Conservation (phyloP, 352 stramenopile species). For the Phytophthora hibernalis region DNA sequence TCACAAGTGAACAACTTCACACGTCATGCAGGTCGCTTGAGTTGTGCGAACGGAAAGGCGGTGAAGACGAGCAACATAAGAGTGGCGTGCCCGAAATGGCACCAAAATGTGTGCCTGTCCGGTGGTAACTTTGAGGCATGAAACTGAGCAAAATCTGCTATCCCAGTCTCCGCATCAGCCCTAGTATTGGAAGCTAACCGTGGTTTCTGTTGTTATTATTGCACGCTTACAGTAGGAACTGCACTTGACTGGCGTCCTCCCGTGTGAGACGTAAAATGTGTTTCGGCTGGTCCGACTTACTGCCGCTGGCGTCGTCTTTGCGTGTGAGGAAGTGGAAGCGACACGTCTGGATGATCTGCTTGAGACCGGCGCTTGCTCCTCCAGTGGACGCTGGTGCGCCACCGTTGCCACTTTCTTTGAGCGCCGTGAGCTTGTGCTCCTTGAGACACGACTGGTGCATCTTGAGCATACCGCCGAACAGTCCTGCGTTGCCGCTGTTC, state of each 20-base stretch:
- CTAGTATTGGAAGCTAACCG: too few species aligned
- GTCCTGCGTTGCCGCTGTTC: constrained; percentile 80
- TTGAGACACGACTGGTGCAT: constrained; percentile 90
- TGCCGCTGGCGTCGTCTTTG: constrained; percentile 41
- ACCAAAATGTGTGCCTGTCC: too few species aligned
- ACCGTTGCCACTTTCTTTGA: constrained; percentile 46
- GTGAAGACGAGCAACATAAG: constrained; percentile 1
- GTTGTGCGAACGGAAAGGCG: constrained; percentile 10
- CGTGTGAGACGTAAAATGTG: constrained; percentile 75
- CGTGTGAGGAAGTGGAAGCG: constrained; percentile 81
- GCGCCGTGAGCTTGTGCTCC: constrained; percentile 74
- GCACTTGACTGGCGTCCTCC: constrained; percentile 84
- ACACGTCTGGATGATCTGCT: constrained; percentile 88
- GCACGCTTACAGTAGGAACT: constrained; percentile 67
- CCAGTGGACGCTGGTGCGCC: constrained; percentile 58
- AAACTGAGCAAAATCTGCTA: too few species aligned
- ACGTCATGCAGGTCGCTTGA: constrained; percentile 5
- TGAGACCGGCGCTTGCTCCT: constrained; percentile 68
- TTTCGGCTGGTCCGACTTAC: constrained; percentile 42
- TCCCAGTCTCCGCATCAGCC: too few species aligned
- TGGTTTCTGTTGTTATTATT: too few species aligned
- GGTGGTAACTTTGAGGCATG: too few species aligned
- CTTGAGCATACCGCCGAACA: constrained; percentile 88
- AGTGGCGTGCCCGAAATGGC: too few species aligned
- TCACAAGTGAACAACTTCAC: constrained; percentile 32